A percentile compares a stretch with the other conserved stretches of the same genome.
Conservation (phyloP, 2,329 filamentous ascomycete genomes). For the Microdochium nivale region DNA sequence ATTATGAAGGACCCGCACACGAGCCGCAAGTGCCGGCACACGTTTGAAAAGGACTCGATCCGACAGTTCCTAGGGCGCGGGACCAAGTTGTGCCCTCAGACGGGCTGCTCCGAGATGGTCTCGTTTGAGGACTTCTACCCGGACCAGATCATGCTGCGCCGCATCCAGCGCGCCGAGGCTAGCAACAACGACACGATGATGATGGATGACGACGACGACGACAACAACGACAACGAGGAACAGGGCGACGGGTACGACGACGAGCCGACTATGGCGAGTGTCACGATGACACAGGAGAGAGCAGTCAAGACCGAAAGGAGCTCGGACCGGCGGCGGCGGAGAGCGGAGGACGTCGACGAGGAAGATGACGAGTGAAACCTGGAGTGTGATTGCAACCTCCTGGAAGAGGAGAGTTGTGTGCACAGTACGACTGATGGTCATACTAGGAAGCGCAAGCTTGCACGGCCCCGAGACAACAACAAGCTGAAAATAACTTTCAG, state of each 20-base stretch:
- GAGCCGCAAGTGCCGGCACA: constrained; percentile 60
- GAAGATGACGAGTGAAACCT: constrained; percentile 4
- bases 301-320: constrained; percentile 12
- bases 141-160: constrained; percentile 47
- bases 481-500: too few relatives aligned
- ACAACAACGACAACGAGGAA: constrained; percentile 29
- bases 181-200: constrained; percentile 26
- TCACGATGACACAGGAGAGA: constrained; percentile 6
- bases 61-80: constrained; percentile 36
- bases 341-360: constrained; percentile 7
- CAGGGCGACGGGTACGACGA: constrained; percentile 15
- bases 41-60: constrained; percentile 60
- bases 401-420: too few relatives aligned
- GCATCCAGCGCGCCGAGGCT: constrained; percentile 41
- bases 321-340: constrained; percentile 6
- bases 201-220: constrained; percentile 33
- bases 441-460: too few relatives aligned
- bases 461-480: too few relatives aligned
- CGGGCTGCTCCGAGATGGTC: constrained; percentile 54
- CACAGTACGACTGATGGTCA: too few relatives aligned
- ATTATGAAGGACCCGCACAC: constrained; percentile 59
- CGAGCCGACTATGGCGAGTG: constrained; percentile 14
- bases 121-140: constrained; percentile 42
- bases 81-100: constrained; percentile 51
- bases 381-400: background rate